Percentiles rank a stretch among this genome's conserved stretches.
These are phyloP conservation scores for Eudorina sp. DNA, from an alignment of 139 green algal genomes.

Conservation along the genomic window DNA sequence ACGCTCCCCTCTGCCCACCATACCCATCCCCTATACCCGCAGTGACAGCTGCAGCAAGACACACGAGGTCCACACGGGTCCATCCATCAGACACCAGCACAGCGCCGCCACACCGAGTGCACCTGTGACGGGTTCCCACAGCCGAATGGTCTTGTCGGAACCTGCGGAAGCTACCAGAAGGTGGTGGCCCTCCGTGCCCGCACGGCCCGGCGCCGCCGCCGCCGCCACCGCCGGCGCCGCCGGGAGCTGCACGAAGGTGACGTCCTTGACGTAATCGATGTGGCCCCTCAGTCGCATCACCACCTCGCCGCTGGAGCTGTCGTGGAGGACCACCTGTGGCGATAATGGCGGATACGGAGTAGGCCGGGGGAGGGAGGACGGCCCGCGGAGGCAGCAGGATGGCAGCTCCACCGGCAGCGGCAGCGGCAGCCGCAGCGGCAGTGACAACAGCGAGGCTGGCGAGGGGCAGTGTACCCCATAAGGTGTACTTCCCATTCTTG, in stretches of 20 bases:
- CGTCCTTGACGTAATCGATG: background rate
- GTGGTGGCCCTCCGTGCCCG: background rate
- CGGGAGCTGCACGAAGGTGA: background rate
- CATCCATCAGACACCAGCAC: too few species aligned
- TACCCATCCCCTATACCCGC: too few species aligned
- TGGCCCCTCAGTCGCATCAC: background rate
- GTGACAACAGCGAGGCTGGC: too few species aligned
- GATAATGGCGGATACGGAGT: too few species aligned
- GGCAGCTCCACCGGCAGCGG: too few species aligned
- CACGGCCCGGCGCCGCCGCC: background rate
- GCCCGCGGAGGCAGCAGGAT: background rate
- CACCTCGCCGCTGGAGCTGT: background rate
- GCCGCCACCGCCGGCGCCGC: background rate
- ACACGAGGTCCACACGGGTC: too few species aligned
- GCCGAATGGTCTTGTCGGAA: background rate
- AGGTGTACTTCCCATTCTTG: too few species aligned
- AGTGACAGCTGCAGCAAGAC: too few species aligned
- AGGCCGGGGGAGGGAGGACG: background rate
- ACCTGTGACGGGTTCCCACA: slow-evolving; percentile 23
- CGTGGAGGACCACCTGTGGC: slow-evolving; percentile 11
- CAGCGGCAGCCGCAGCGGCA: too few species aligned
- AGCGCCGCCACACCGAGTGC: too few species aligned
- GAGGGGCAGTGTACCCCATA: too few species aligned
- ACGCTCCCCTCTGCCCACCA: too few species aligned
- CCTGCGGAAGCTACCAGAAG: background rate